Percentiles rank a stretch among this genome's conserved stretches.
These are phyloP conservation scores for Corymbia maculata DNA, from an alignment of 345 rosid genomes.

Conservation along the genomic window DNA sequence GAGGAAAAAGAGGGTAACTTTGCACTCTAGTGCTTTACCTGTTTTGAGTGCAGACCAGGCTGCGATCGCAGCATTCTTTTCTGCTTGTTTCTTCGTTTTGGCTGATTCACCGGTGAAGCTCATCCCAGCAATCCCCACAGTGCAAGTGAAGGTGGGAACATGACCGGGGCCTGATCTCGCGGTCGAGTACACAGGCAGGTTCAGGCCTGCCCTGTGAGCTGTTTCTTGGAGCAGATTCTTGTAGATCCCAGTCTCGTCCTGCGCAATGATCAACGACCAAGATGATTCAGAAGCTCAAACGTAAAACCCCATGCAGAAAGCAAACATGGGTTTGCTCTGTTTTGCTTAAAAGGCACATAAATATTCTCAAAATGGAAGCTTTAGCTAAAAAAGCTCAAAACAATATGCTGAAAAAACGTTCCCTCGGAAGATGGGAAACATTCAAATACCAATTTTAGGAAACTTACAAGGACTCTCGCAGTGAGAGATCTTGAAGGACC, in stretches of 20 bases:
- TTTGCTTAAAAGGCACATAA: neutral
- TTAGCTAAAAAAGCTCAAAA: neutral
- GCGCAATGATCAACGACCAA: neutral
- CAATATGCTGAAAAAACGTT: neutral
- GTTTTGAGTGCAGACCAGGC: slow-evolving; percentile 91
- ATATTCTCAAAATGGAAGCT: neutral
- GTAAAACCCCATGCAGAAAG: neutral
- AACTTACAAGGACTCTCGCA: slow-evolving; percentile 78
- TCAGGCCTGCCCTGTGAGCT: slow-evolving; percentile 90
- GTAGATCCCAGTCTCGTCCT: slow-evolving; percentile 99
- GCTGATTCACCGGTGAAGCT: slow-evolving; percentile 86
- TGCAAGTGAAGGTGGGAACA: slow-evolving; percentile 88
- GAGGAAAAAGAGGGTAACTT: neutral
- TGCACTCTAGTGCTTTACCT: slow-evolving; percentile 19
- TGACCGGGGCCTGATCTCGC: slow-evolving; percentile 94
- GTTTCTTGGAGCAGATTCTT: slow-evolving; percentile 93
- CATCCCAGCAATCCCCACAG: slow-evolving; percentile 80
- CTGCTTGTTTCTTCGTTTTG: slow-evolving; percentile 96
- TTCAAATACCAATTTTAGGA: neutral
- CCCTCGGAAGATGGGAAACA: neutral
- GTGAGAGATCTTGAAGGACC: slow-evolving; percentile 96
- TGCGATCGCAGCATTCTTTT: slow-evolving; percentile 97
- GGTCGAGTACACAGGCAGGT: slow-evolving; percentile 77
- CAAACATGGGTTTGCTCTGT: neutral
- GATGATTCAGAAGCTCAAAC: neutral